Base-by-base conservation (phyloP, 768 basidiomycete genomes). In the Naganishia onofrii region DNA sequence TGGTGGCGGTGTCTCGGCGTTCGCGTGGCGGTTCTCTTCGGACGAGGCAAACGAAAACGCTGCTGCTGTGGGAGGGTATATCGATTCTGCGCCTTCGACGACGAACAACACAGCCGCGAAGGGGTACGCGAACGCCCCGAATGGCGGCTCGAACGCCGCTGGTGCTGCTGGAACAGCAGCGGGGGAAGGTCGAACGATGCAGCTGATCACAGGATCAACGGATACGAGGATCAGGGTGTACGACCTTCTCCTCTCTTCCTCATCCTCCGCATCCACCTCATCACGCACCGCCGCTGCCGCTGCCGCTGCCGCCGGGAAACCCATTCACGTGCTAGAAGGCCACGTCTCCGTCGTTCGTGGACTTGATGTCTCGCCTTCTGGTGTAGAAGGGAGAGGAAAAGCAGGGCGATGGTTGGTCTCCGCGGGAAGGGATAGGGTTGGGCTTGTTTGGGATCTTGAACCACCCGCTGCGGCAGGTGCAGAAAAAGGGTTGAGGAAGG, bases 281-380 rank as follows among this genome's bases (percentile, higher is more conserved):
- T 42, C 42, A 42, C 42, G 42, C 42, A 15, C 9, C 8, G 42
- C 42, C 7, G 42, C 15, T 10, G 15, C 8, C 15, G 42, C 34
- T 5, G 15, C 5, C 71, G 0, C 70, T 12, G 34, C 69, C 7
- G 85, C 44, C 82, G 77, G 75, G 1, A 89, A 79, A 87, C 92
- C 53, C 83, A 72, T 89, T 69, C 88, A 88, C 13, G 85, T 94
- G n/a, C 84, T 99, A 21, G 94, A 98, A 75, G 96, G 94, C 0
- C 96, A 99, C 80, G 90, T 91, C 51, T 93, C 91, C 44, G 94
- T 98, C 44, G 93, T 95, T 12, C 85, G 96, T 68, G 93, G 92
- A 8, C 84, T 98, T 46, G 92, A 90, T 75, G 87, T 93, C 32
- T 48, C 51, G 32, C 31, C 21, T 44, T n/a, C 29, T 2, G 57